Evolutionary conservation across 768 basidiomycete species (phyloP).

Genomic region (Mycena olivaceomarginata): DNA sequence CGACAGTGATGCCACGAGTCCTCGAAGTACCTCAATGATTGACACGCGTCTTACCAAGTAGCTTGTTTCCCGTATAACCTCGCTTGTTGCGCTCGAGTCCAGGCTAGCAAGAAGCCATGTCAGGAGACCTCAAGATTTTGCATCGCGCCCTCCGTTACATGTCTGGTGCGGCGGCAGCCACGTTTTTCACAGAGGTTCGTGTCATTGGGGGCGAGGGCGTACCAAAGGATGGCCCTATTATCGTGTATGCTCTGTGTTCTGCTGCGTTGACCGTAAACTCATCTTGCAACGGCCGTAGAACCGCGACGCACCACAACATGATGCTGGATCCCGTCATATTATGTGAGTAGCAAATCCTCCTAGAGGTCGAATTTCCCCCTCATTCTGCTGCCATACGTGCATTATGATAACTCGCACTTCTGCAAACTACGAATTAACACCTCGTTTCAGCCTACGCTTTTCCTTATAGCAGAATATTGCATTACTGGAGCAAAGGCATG

Average conservation of each 20-base stretch:
- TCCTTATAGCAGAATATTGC: constrained; percentile 87
- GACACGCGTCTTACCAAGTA: too few species aligned
- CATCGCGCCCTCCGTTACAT: constrained; percentile 85
- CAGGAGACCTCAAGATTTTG: constrained; percentile 63
- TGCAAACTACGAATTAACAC: background rate
- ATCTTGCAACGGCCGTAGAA: constrained; percentile 62
- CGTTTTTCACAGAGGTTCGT: constrained; percentile 93
- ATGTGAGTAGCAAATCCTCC: constrained; percentile 70
- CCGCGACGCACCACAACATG: constrained; percentile 96
- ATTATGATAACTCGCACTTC: background rate
- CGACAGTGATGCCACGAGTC: too few species aligned
- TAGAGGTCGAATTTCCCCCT: background rate
- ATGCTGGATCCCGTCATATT: constrained; percentile 91
- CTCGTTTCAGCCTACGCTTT: constrained; percentile 80
- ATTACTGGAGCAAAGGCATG: constrained; percentile 96
- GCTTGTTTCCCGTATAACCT: background rate
- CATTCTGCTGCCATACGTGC: too few species aligned
- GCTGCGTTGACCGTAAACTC: constrained; percentile 10
- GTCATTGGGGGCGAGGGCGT: constrained; percentile 94
- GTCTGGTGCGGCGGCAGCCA: constrained; percentile 84
- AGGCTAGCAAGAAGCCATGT: constrained; percentile 18
- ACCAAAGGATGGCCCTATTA: constrained; percentile 91
- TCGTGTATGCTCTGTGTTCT: constrained; percentile 80
- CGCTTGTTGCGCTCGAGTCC: too few species aligned
- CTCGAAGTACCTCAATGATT: too few species aligned